phyloP scores from a whole-genome alignment of 2,329 filamentous ascomycete genomes.

The Lanzia echinophila region DNA sequence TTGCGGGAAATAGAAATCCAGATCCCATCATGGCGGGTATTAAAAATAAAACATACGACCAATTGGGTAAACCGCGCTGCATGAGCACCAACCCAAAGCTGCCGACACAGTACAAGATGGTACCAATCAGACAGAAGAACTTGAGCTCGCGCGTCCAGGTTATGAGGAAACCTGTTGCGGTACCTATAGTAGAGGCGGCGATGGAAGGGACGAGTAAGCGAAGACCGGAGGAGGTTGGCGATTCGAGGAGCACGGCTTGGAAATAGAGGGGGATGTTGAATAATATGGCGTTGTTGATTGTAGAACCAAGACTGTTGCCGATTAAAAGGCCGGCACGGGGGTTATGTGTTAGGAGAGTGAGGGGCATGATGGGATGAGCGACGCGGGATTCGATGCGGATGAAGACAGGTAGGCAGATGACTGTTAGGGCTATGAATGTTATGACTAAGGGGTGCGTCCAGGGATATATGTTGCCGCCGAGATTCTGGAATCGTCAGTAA shows the following conservation, averaged over 20 bases:
- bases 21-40: conserved; percentile 50
- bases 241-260: conserved; percentile 65
- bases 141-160: conserved; percentile 53
- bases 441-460: conserved; percentile 56
- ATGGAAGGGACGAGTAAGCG: conserved; percentile 59
- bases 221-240: conserved; percentile 65
- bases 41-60: conserved; percentile 49
- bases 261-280: conserved; percentile 69
- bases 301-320: conserved; percentile 44
- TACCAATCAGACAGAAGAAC: conserved; percentile 49
- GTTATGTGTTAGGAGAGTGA: conserved; percentile 42
- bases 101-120: conserved; percentile 43
- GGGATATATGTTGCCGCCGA: conserved; percentile 57
- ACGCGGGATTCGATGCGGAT: conserved; percentile 46
- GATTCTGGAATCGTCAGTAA: conserved; percentile 36
- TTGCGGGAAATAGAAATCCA: conserved; percentile 58
- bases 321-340: conserved; percentile 54
- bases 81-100: conserved; percentile 44
- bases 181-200: conserved; percentile 47
- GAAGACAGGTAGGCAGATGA: conserved; percentile 43
- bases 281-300: conserved; percentile 48
- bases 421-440: conserved; percentile 42
- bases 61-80: conserved; percentile 43
- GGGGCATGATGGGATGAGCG: conserved; percentile 52
- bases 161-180: conserved; percentile 55